phyloP scores from a whole-genome alignment of 768 basidiomycete genomes.

The Suillus tomentosus region DNA sequence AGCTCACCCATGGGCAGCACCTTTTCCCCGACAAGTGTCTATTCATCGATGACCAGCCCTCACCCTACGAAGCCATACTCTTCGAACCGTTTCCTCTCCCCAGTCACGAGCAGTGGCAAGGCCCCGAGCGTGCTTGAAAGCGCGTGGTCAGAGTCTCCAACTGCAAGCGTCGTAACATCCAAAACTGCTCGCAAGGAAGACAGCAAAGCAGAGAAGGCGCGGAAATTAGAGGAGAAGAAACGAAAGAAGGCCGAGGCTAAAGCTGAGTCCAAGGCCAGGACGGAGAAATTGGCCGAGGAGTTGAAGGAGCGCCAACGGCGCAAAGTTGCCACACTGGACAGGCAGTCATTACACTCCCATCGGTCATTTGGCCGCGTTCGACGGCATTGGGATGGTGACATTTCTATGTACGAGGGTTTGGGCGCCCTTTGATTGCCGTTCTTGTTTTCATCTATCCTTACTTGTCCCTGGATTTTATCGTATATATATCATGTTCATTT shows the following conservation, averaged over 20 bases:
- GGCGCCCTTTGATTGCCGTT: conserved; percentile 21
- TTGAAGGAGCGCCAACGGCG: conserved; percentile 43
- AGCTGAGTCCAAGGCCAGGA: conserved; percentile 40
- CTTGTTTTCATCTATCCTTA: conserved; percentile 15
- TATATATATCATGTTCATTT: conserved; percentile 16
- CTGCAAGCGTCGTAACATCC: conserved; percentile 15
- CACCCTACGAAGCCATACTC: conserved; percentile 25
- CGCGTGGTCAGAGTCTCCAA: conserved; percentile 22
- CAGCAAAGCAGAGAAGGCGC: conserved; percentile 43
- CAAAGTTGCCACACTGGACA: conserved; percentile 31
- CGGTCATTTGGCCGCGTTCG: conserved; percentile 23
- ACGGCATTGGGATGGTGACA: conserved; percentile 24
- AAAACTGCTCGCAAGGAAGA: conserved; percentile 25
- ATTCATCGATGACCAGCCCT: neutral
- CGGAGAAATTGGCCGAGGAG: conserved; percentile 46
- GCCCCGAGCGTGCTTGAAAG: conserved; percentile 13
- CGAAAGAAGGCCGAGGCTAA: conserved; percentile 45
- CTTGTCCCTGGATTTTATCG: conserved; percentile 15
- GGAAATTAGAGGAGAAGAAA: conserved; percentile 45
- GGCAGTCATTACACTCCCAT: conserved; percentile 31
- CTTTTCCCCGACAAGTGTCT: conserved; percentile 6
- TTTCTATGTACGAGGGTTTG: conserved; percentile 37
- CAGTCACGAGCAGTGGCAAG: conserved; percentile 21
- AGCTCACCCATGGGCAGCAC: conserved; percentile 6
- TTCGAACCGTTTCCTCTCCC: conserved; percentile 30